These are phyloP conservation scores for Pleodorina starrii DNA, from an alignment of 139 green algal species.

Conservation along the genomic window DNA sequence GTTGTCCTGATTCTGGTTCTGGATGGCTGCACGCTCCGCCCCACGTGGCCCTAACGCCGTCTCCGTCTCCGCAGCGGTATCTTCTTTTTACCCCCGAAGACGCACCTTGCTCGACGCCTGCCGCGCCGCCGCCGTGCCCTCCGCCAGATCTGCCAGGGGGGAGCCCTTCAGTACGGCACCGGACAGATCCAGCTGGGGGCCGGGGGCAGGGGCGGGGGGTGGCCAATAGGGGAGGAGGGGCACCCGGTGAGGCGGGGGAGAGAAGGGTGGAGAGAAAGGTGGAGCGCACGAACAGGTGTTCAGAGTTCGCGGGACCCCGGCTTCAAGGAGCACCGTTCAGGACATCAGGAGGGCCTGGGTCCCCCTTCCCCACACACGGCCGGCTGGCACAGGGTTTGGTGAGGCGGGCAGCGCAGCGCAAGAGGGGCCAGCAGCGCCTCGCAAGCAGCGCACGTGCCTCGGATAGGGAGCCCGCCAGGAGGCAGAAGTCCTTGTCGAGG, in stretches of 20 bases:
- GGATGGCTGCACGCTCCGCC: not conserved
- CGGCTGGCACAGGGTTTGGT: too few species aligned
- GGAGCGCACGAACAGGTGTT: too few species aligned
- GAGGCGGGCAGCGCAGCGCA: too few species aligned
- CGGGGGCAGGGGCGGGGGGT: not conserved
- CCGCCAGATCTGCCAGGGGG: not conserved
- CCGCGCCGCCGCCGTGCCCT: not conserved
- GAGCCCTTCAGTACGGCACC: not conserved
- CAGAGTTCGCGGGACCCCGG: not conserved
- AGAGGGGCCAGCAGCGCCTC: not conserved
- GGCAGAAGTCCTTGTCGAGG: constrained; percentile 16
- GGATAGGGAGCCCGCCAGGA: not conserved
- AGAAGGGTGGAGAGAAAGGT: not conserved
- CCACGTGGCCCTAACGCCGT: too few species aligned
- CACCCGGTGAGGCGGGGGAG: not conserved
- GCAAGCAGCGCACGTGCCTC: not conserved
- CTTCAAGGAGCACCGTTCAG: not conserved
- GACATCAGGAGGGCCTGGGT: too few species aligned
- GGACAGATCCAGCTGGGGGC: constrained; percentile 17
- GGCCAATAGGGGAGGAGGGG: not conserved
- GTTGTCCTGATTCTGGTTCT: not conserved
- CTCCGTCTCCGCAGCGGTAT: not conserved
- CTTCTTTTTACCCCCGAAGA: not conserved
- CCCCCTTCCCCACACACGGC: too few species aligned
- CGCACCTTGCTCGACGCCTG: constrained; percentile 9